These are phyloP conservation scores for Candida frijolesensis DNA, from an alignment of 1,139 yeast genomes.

Conservation along the genomic window DNA sequence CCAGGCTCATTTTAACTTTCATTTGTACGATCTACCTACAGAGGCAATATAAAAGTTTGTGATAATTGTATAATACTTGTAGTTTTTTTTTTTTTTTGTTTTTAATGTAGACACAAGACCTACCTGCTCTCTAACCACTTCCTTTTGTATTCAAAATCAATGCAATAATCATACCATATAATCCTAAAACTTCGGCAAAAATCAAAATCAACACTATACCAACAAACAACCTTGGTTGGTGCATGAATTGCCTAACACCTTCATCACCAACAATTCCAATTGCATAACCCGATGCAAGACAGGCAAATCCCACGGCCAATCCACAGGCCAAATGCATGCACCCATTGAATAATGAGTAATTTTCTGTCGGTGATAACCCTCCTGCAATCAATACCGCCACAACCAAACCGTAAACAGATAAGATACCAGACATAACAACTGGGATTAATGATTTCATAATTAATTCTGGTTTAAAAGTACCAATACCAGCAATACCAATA, in stretches of 20 bases:
- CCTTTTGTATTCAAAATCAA: slow-evolving; percentile 89
- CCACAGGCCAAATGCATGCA: slow-evolving; percentile 98
- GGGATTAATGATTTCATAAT: slow-evolving; percentile 88
- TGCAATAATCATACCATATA: slow-evolving; percentile 93
- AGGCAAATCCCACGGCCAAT: slow-evolving; percentile 90
- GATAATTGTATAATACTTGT: not conserved
- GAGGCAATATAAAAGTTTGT: not conserved
- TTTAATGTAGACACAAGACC: not conserved
- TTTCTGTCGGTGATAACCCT: slow-evolving; percentile 73
- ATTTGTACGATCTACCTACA: not conserved
- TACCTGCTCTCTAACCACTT: slow-evolving; percentile 42
- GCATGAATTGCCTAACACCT: slow-evolving; percentile 96
- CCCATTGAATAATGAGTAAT: slow-evolving; percentile 88
- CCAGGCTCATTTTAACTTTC: not conserved
- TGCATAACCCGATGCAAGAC: slow-evolving; percentile 97
- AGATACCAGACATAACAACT: slow-evolving; percentile 97
- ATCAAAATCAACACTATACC: slow-evolving; percentile 96
- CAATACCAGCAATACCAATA: slow-evolving; percentile 91
- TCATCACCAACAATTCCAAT: slow-evolving; percentile 99
- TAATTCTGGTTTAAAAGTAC: slow-evolving; percentile 80
- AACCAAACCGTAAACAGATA: slow-evolving; percentile 94
- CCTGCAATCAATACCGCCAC: slow-evolving; percentile 97
- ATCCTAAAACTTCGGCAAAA: slow-evolving; percentile 98
- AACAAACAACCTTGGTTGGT: slow-evolving; percentile 95
- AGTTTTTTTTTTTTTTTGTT: too few relatives aligned